Evolutionary conservation across 192 early-diverging fungal species (phyloP), one percentile per base, ranked within the genome.

Genomic region (Chytriomyces sp.): DNA sequence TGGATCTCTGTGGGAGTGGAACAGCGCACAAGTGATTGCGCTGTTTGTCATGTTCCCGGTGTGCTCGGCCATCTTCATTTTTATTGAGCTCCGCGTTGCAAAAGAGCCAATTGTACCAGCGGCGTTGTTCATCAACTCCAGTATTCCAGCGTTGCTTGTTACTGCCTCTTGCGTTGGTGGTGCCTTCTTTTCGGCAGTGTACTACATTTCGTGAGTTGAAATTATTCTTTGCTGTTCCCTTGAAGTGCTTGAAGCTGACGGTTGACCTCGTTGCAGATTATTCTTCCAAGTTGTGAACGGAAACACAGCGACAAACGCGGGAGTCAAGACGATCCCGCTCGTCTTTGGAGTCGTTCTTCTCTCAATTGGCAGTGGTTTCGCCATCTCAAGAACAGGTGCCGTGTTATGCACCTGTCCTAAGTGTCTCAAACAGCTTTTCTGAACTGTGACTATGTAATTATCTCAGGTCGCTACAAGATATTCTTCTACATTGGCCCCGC

Each of bases 41-140:
- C 85, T 92, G 28, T 79, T 93, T 8, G 67, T 82, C 10, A 88
- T 90, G 10, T 88, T 89, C 44, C 80, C 83, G 0, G 83, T 89
- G 2, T 48, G 75, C 23, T 3, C 45, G 5, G 66, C 26, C 0
- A 63, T 53, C 7, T 94, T 94, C 73, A 83, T 85, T 4, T 80
- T 83, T 24, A 80, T 93, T 46, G 94, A 97, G 83, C 80, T 81
- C 43, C 84, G 84, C 65, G 62, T 91, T 23, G 85, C 94, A 1
- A 72, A 77, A n/a, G 89, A 90, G 53, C 95, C 95, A 11, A 80
- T 96, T 47, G 90, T 96, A 24, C 91, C 94, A 13, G 81, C 86
- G 59, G 35, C 75, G 5, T 63, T 94, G 59, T 90, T 94, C 74
- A 80, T 76, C 44, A 84, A 84, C 86, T 84, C 78, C 66, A 76